Percentiles rank a stretch among this genome's conserved stretches.
These are phyloP conservation scores for Leccinum fibrillosum DNA, from an alignment of 768 basidiomycete species.

Conservation along the genomic window DNA sequence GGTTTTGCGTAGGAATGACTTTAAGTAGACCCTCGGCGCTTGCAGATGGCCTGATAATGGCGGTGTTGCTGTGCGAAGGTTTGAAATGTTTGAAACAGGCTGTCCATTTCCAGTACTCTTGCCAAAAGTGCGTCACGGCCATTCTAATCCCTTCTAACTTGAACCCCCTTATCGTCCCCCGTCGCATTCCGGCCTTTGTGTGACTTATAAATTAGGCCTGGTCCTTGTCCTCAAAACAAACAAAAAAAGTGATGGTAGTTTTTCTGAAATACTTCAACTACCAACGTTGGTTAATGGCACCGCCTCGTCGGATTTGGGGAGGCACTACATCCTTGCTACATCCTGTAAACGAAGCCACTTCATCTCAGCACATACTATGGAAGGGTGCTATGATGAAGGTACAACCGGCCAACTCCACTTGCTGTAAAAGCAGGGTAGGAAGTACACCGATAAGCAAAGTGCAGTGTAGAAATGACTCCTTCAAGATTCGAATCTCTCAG, in stretches of 20 bases:
- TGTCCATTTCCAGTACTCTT: too few relatives aligned
- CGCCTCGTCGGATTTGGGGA: not conserved
- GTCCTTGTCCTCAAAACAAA: too few relatives aligned
- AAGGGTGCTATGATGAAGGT: not conserved
- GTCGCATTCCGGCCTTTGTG: too few relatives aligned
- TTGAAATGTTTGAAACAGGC: too few relatives aligned
- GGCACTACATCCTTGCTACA: not conserved
- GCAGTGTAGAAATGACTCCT: not conserved
- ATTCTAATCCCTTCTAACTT: too few relatives aligned
- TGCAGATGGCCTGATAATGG: not conserved
- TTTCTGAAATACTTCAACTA: too few relatives aligned
- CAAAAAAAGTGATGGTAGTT: too few relatives aligned
- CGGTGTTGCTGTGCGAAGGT: not conserved
- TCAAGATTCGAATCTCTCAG: not conserved
- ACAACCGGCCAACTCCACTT: not conserved
- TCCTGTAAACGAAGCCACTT: not conserved
- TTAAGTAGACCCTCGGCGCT: not conserved
- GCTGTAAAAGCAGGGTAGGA: not conserved
- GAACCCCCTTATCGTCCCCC: too few relatives aligned
- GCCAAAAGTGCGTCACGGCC: too few relatives aligned
- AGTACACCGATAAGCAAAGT: not conserved
- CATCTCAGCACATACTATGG: not conserved
- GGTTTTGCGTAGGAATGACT: not conserved
- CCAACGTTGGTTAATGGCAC: not conserved
- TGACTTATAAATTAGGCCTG: too few relatives aligned